Evolutionary conservation across 2,329 filamentous ascomycete genomes (phyloP).

Genomic region (Diaporthe vaccinii): DNA sequence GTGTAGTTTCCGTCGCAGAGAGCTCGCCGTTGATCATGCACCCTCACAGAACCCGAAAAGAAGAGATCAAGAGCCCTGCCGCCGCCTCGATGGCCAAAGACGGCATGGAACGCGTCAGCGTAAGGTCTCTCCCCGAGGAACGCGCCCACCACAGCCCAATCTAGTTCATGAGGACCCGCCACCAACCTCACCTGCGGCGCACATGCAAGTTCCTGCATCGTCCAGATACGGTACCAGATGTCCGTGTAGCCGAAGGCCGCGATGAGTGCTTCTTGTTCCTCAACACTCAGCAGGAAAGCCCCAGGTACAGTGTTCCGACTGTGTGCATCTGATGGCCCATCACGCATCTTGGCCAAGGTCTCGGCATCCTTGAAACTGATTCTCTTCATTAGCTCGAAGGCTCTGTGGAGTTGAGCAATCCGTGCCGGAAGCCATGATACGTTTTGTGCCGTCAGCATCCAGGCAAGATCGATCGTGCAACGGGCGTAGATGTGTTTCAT

Average conservation of each 20-base stretch:
- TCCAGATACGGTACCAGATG: constrained; percentile 41
- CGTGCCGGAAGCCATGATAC: too few species aligned
- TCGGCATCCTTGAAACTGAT: constrained; percentile 7
- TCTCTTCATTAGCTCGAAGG: constrained; percentile 12
- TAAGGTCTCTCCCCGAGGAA: constrained; percentile 35
- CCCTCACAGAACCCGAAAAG: not conserved
- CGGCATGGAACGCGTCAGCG: constrained; percentile 37
- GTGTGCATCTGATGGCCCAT: not conserved
- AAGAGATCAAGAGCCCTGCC: not conserved
- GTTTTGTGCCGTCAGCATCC: constrained; percentile 20
- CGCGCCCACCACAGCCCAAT: constrained; percentile 37
- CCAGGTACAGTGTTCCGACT: not conserved
- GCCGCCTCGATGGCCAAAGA: constrained; percentile 8
- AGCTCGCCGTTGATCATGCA: constrained; percentile 38
- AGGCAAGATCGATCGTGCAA: constrained; percentile 24
- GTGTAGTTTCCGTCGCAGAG: constrained; percentile 1
- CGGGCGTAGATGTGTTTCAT: constrained; percentile 53
- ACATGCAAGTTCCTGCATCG: constrained; percentile 41
- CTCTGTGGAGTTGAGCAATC: not conserved
- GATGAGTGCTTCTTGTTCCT: not conserved
- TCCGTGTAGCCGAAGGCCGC: not conserved
- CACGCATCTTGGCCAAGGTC: constrained; percentile 13
- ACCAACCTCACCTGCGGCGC: constrained; percentile 37
- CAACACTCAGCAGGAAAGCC: not conserved
- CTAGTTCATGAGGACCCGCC: constrained; percentile 15